These are phyloP conservation scores for Blastocladiella britannica DNA, from an alignment of 192 early-diverging fungal genomes.

Conservation along the genomic window DNA sequence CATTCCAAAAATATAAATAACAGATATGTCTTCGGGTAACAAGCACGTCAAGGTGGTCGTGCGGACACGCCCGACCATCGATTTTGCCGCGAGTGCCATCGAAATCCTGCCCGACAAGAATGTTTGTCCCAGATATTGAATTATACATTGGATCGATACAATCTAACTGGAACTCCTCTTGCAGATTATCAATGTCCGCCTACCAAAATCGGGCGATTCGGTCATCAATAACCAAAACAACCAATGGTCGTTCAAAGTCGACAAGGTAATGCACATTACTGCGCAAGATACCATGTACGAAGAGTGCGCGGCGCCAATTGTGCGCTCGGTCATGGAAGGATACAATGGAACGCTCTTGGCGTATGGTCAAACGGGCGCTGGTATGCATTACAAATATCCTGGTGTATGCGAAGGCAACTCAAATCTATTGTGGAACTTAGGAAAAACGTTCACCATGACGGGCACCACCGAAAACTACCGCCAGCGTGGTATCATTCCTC, in stretches of 20 bases:
- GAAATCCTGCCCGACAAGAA: neutral
- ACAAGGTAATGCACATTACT: constrained; percentile 35
- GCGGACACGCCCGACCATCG: constrained; percentile 30
- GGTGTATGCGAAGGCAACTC: neutral
- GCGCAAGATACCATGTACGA: constrained; percentile 38
- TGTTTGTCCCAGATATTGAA: no score
- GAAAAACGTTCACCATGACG: constrained; percentile 45
- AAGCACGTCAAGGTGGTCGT: constrained; percentile 43
- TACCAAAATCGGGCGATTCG: constrained; percentile 31
- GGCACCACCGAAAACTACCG: constrained; percentile 45
- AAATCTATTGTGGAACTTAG: constrained; percentile 4
- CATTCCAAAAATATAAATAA: constrained; percentile 1
- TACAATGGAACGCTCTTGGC: constrained; percentile 40
- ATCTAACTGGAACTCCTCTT: constrained; percentile 9
- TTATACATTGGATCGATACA: constrained; percentile 2
- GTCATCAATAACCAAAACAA: constrained; percentile 47
- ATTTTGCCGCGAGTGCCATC: constrained; percentile 16
- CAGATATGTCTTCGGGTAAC: neutral
- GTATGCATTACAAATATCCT: no score
- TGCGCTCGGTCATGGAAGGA: constrained; percentile 30
- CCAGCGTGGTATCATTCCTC: constrained; percentile 35
- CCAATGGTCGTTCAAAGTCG: constrained; percentile 41
- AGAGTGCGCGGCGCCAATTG: constrained; percentile 27
- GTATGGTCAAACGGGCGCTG: no score
- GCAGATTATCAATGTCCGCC: constrained; percentile 25